These are phyloP conservation scores for Hyphopichia khmerensis DNA, from an alignment of 1,139 yeast genomes.

Conservation along the genomic window DNA sequence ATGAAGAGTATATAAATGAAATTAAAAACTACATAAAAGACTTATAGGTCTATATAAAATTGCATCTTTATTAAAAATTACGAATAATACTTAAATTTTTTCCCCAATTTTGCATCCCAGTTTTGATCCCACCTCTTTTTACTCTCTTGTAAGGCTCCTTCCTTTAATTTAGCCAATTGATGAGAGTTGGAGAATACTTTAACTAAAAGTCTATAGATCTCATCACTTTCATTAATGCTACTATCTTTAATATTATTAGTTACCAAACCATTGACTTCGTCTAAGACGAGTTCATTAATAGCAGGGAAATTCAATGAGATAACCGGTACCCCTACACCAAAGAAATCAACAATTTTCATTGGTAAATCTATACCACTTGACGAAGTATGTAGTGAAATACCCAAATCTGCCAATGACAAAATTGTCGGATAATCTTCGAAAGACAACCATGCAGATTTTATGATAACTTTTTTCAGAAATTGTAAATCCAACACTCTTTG, in stretches of 20 bases:
- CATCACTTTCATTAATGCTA: constrained; percentile 40
- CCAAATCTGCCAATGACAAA: constrained; percentile 77
- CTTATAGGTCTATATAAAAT: neutral
- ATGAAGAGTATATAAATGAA: constrained; percentile 16
- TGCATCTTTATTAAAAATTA: too few relatives aligned
- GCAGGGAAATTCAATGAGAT: constrained; percentile 76
- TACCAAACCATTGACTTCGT: constrained; percentile 45
- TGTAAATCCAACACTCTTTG: constrained; percentile 42
- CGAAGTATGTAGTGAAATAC: constrained; percentile 86
- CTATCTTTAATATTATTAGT: constrained; percentile 38
- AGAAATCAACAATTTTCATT: constrained; percentile 95
- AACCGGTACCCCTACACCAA: constrained; percentile 95
- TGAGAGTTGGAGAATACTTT: constrained; percentile 43
- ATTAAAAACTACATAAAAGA: constrained; percentile 8
- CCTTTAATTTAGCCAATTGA: constrained; percentile 38
- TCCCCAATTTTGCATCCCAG: constrained; percentile 50
- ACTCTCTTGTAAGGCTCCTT: constrained; percentile 74
- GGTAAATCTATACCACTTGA: constrained; percentile 94
- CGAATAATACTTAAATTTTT: constrained; percentile 15
- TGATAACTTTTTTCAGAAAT: constrained; percentile 46
- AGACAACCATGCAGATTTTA: constrained; percentile 74
- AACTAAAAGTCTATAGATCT: constrained; percentile 51
- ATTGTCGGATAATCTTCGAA: constrained; percentile 79
- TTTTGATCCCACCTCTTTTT: constrained; percentile 69
- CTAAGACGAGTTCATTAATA: constrained; percentile 56